Evolutionary conservation across 495 filamentous ascomycete species (phyloP).

Genomic region (Saxispiralis lemnorum): DNA sequence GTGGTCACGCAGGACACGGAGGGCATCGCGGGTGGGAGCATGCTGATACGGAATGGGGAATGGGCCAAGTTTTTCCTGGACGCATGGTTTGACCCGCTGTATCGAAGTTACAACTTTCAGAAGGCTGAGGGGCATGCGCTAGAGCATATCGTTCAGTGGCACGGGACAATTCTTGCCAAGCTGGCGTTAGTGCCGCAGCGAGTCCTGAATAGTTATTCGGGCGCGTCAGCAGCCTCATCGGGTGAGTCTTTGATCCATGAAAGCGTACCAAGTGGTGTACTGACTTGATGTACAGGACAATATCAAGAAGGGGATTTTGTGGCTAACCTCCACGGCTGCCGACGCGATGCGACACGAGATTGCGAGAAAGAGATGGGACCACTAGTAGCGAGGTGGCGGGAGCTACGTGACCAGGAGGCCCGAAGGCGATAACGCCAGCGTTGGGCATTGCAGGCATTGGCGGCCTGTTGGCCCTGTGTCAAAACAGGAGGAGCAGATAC

Average conservation of each 20-base stretch:
- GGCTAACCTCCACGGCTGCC: conserved; percentile 56
- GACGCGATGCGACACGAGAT: conserved; percentile 32
- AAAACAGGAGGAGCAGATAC: no score
- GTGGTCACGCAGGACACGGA: conserved; percentile 72
- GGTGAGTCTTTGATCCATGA: no score
- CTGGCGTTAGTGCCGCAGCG: conserved; percentile 72
- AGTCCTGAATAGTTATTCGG: conserved; percentile 58
- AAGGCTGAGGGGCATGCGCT: conserved; percentile 85
- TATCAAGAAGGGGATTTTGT: conserved; percentile 80
- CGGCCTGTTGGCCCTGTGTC: no score
- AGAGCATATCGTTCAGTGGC: conserved; percentile 53
- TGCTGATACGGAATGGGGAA: conserved; percentile 64
- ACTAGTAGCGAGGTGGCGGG: conserved; percentile 14
- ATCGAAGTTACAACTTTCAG: conserved; percentile 83
- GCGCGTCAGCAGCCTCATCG: neutral
- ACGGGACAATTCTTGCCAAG: conserved; percentile 87
- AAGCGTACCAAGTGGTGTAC: neutral
- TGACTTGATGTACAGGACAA: conserved; percentile 23
- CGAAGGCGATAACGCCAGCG: no score
- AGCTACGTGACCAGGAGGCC: conserved; percentile 13
- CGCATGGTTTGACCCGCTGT: conserved; percentile 90
- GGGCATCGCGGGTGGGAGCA: conserved; percentile 58
- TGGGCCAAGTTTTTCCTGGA: conserved; percentile 89
- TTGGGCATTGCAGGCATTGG: no score
- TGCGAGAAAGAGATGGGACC: conserved; percentile 55